Percentiles rank a stretch among this genome's conserved stretches.
Conservation (phyloP, 495 filamentous ascomycete species). For the Lophiotrema nucula region DNA sequence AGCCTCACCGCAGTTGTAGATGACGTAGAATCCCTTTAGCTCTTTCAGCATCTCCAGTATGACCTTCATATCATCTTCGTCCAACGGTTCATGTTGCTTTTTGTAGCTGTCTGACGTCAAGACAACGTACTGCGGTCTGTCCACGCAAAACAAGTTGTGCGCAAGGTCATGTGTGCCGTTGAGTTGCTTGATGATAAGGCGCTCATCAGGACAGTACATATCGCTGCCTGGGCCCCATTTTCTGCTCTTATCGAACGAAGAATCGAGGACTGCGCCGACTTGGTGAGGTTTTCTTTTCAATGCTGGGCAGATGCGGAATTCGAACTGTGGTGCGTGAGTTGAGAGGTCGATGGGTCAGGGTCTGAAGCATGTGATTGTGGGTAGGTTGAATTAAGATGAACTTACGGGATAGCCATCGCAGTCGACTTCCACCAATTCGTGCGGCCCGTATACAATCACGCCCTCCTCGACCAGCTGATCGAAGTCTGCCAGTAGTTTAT, state of each 20-base stretch:
- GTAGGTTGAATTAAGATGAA: not conserved
- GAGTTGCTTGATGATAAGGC: constrained; percentile 6
- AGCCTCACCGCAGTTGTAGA: constrained; percentile 17
- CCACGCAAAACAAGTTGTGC: constrained; percentile 14
- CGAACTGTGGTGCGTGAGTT: constrained; percentile 3
- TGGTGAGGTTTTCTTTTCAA: constrained; percentile 9
- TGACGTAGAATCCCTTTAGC: constrained; percentile 4
- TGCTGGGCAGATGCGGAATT: constrained; percentile 23
- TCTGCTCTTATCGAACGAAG: constrained; percentile 2
- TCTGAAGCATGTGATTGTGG: not conserved
- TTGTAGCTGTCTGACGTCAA: constrained; percentile 17
- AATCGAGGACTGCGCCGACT: constrained; percentile 2
- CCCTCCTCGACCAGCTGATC: constrained; percentile 11
- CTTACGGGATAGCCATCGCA: constrained; percentile 22
- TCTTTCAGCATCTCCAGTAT: constrained; percentile 1
- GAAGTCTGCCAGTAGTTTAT: constrained; percentile 13
- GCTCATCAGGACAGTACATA: constrained; percentile 12
- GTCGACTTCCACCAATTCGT: constrained; percentile 4
- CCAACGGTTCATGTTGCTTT: constrained; percentile 20
- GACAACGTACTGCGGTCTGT: constrained; percentile 16
- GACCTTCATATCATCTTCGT: constrained; percentile 11
- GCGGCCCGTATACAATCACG: constrained; percentile 12
- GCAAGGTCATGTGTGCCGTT: constrained; percentile 11
- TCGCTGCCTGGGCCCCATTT: constrained; percentile 26
- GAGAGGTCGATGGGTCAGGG: not conserved